phyloP scores from a whole-genome alignment of 768 basidiomycete genomes.

The Suillus variegatus region DNA sequence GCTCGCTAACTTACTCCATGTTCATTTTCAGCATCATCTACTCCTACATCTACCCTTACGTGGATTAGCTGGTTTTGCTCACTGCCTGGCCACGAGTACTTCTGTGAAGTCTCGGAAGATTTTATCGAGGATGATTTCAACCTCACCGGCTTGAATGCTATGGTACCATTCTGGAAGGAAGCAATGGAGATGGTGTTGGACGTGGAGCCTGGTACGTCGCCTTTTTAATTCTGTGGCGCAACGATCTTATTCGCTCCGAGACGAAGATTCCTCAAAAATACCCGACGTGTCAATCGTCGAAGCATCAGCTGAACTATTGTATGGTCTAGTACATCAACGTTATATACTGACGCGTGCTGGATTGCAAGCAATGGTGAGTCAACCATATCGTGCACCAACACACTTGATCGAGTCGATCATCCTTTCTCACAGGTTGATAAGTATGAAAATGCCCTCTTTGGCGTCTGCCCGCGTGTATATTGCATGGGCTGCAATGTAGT shows the following conservation, averaged over 20 bases:
- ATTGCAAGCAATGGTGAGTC: conserved; percentile 86
- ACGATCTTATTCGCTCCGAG: conserved; percentile 38
- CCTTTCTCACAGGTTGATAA: conserved; percentile 75
- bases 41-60: conserved; percentile 87
- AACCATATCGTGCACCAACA: conserved; percentile 13
- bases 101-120: conserved; percentile 97
- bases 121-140: conserved; percentile 99
- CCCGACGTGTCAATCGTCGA: conserved; percentile 99
- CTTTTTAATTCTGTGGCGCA: conserved; percentile 9
- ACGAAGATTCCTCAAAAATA: conserved; percentile 93
- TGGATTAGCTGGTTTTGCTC: conserved; percentile 99
- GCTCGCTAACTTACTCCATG: not conserved
- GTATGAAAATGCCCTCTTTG: conserved; percentile 90
- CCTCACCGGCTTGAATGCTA: conserved; percentile 89
- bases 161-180: conserved; percentile 99
- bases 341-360: conserved; percentile 96
- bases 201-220: conserved; percentile 89
- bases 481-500: conserved; percentile 88
- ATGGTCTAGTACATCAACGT: conserved; percentile 96
- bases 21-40: conserved; percentile 68
- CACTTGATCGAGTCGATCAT: conserved; percentile 19
- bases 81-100: conserved; percentile 94
- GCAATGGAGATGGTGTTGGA: conserved; percentile 99
- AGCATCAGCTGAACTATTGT: conserved; percentile 94
- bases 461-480: conserved; percentile 93